These are phyloP conservation scores for Capsicum baccatum DNA, from an alignment of 257 asterid genomes.

Conservation along the genomic window DNA sequence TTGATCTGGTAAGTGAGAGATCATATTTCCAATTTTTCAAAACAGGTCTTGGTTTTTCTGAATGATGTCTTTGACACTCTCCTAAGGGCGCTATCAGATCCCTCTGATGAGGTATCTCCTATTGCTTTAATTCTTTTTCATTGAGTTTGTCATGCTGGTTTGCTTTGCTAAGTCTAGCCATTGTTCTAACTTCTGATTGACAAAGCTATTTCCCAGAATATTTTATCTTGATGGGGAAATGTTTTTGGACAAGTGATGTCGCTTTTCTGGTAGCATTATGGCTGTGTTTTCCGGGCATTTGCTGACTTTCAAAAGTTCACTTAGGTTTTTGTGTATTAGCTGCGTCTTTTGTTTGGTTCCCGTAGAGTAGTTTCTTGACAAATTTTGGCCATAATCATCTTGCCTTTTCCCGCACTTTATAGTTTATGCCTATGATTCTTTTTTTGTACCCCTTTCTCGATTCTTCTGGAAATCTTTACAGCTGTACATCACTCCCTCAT, in stretches of 20 bases:
- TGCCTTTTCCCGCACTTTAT: not conserved
- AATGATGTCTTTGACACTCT: slow-evolving; percentile 74
- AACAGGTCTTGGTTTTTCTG: slow-evolving; percentile 74
- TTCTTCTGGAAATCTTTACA: not conserved
- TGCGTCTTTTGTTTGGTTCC: slow-evolving; percentile 5
- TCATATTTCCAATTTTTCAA: slow-evolving; percentile 31
- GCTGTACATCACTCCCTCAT: not conserved
- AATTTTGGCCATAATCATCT: slow-evolving; percentile 3
- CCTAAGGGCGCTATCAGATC: slow-evolving; percentile 76
- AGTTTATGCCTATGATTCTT: not conserved
- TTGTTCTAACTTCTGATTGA: slow-evolving; percentile 21
- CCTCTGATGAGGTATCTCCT: slow-evolving; percentile 77
- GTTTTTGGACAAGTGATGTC: slow-evolving; percentile 14
- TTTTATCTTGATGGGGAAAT: slow-evolving; percentile 4
- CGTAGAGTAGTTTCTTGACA: not conserved
- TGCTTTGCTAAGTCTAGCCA: slow-evolving; percentile 18
- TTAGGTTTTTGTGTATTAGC: not conserved
- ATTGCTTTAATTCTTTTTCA: slow-evolving; percentile 23
- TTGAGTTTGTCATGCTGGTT: slow-evolving; percentile 7
- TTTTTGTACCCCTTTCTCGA: not conserved
- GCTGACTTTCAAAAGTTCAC: slow-evolving; percentile 5
- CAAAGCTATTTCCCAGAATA: not conserved
- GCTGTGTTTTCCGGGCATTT: slow-evolving; percentile 13
- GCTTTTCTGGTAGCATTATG: not conserved
- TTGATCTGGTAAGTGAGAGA: slow-evolving; percentile 17